These are phyloP conservation scores for Colletotrichum viniferum DNA, from an alignment of 2,329 filamentous ascomycete genomes.

Conservation along the genomic window DNA sequence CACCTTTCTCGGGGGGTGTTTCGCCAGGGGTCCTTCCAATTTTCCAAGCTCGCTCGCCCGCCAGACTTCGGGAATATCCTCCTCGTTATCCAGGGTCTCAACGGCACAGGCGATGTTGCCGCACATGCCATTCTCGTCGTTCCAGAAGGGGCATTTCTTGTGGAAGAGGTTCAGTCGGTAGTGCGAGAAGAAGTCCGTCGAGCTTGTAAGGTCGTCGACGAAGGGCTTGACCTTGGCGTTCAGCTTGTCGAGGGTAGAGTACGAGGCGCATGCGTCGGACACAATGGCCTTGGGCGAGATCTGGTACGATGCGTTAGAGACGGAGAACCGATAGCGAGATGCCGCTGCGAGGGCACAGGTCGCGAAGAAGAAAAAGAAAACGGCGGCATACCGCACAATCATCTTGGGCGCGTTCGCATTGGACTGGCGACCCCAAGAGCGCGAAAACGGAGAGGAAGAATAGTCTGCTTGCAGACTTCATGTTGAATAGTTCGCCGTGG, in stretches of 20 bases:
- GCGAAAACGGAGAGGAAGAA: constrained; percentile 63
- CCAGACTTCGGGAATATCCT: constrained; percentile 92
- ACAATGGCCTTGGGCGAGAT: constrained; percentile 89
- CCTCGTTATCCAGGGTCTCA: constrained; percentile 92
- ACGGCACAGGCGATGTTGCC: constrained; percentile 97
- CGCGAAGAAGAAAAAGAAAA: constrained; percentile 22
- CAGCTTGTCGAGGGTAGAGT: constrained; percentile 83
- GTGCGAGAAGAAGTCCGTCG: constrained; percentile 97
- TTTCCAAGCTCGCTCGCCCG: constrained; percentile 90
- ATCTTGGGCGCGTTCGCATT: constrained; percentile 49
- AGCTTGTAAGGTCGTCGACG: constrained; percentile 79
- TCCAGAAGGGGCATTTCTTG: constrained; percentile 95
- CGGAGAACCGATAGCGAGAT: constrained; percentile 24
- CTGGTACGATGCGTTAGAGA: constrained; percentile 58
- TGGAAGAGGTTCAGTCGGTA: constrained; percentile 95
- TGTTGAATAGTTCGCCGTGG: constrained; percentile 28
- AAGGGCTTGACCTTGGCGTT: constrained; percentile 79
- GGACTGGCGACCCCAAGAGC: constrained; percentile 54
- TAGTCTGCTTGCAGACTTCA: constrained; percentile 58
- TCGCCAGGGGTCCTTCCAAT: constrained; percentile 87
- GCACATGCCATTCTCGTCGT: constrained; percentile 90
- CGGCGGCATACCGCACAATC: constrained; percentile 57
- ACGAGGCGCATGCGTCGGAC: constrained; percentile 92
- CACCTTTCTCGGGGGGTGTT: constrained; percentile 78
- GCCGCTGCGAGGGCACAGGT: constrained; percentile 21